Conservation (phyloP, 768 basidiomycete species). For the Boletus rufocinnamomeus region DNA sequence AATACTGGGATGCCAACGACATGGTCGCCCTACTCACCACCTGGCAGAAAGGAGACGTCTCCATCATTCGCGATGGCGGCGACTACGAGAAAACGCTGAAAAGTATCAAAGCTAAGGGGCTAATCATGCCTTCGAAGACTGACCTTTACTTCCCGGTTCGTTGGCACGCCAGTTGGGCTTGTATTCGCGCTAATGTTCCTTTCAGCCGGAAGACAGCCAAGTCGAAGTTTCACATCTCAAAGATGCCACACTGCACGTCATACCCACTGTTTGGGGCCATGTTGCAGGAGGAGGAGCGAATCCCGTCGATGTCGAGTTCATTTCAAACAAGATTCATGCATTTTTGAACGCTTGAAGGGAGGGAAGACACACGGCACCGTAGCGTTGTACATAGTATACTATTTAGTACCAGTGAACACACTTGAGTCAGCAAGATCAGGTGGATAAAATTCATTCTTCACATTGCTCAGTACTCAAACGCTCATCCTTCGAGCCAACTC, state of each 20-base stretch:
- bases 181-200: neutral
- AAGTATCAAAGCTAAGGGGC: slow-evolving; percentile 50
- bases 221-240: slow-evolving; percentile 46
- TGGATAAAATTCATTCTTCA: neutral
- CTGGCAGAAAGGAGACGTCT: slow-evolving; percentile 56
- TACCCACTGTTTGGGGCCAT: slow-evolving; percentile 61
- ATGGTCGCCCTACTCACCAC: slow-evolving; percentile 50
- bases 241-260: slow-evolving; percentile 50
- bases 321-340: slow-evolving; percentile 41
- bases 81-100: slow-evolving; percentile 44
- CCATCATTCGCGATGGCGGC: slow-evolving; percentile 45
- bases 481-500: neutral
- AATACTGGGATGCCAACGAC: slow-evolving; percentile 57
- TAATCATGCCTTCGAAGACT: slow-evolving; percentile 63
- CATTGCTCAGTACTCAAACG: neutral
- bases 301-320: slow-evolving; percentile 41
- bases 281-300: slow-evolving; percentile 51
- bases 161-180: neutral
- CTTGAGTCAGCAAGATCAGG: neutral
- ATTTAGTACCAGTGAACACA: slow-evolving; percentile 3
- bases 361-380: neutral
- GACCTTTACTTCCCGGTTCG: slow-evolving; percentile 60
- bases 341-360: slow-evolving; percentile 41
- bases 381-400: neutral
- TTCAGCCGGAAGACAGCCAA: slow-evolving; percentile 57